Conservation (phyloP, 768 basidiomycete species). For the Termitomyces sp. region DNA sequence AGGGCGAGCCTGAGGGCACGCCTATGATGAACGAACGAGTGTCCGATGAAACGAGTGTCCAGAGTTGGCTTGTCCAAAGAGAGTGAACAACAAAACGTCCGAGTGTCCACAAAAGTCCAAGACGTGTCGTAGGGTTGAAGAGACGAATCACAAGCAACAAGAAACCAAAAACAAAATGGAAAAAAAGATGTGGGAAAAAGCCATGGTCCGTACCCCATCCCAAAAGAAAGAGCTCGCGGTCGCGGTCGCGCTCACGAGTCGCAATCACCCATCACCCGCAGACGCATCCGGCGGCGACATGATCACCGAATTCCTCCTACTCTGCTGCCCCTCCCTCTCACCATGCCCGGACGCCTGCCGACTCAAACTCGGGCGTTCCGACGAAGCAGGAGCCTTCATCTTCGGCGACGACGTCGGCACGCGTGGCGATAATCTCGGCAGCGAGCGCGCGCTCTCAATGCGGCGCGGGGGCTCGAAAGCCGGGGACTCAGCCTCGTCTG, state of each 20-base stretch:
- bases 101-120: no score
- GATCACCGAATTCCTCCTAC: slow-evolving; percentile 33
- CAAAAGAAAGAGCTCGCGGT: no score
- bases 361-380: slow-evolving; percentile 20
- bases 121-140: no score
- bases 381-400: neutral
- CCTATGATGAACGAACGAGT: no score
- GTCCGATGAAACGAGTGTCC: no score
- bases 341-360: slow-evolving; percentile 24
- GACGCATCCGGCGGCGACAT: slow-evolving; percentile 33
- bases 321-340: neutral
- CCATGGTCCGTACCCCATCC: neutral
- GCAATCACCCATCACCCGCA: slow-evolving; percentile 19
- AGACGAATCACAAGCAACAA: no score
- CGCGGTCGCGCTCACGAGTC: no score
- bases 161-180: no score
- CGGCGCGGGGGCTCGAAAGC: slow-evolving; percentile 39
- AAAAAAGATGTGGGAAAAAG: neutral
- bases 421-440: slow-evolving; percentile 14
- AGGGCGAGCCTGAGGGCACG: no score
- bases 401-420: slow-evolving; percentile 30
- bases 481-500: slow-evolving; percentile 29
- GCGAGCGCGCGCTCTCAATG: slow-evolving; percentile 15
- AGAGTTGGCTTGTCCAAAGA: no score
- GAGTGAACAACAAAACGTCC: no score